Evolutionary conservation across 1,284 basidiomycete species (phyloP), one percentile per base, ranked within the genome.

Genomic region (Peniophora sp.): DNA sequence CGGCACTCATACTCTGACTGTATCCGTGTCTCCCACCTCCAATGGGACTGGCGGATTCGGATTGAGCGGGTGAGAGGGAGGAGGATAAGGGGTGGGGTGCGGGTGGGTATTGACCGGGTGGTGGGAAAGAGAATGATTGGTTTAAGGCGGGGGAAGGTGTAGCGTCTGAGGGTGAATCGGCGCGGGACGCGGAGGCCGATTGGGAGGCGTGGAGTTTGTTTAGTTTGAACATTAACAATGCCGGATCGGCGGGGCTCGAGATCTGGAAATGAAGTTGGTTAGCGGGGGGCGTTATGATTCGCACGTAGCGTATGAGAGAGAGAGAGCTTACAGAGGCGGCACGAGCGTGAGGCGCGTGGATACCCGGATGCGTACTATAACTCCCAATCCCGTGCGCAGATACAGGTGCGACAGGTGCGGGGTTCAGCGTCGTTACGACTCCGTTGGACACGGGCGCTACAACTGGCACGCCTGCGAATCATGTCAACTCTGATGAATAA

Each of bases 181-280:
- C 69, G 19, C 81, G 61, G 2, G 83, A 85, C 56, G 74, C 66
- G 1, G 81, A 77, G 17, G 69, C 69, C 41, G 71, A 73, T 59
- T 88, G 86, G 0, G 84, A 77, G 63, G 84, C 81, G 58, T 89
- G 86, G 10, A 91, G 70, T 65, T 87, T 89, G 67, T 89, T 89
- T 44, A 91, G 72, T 63, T 89, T 90, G 69, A 85, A 90, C 58
- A 80, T 74, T 23, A 91, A 70, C 23, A 91, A 67, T 17, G 83
- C 83, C 39, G 89, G 87, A 62, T 90, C 88, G 6, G 88, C 88
- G 22, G 89, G 87, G 19, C 87, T 89, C 2, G 88, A 91, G 66
- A 91, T 88, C 88, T 91, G 60, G n/a, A 47, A 45, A 43, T 17
- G 34, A 32, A 43, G 44, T 50, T 19, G 54, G 45, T 16, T 20